phyloP scores from a whole-genome alignment of 1,284 basidiomycete species.

The Violaceomyces palustris region DNA sequence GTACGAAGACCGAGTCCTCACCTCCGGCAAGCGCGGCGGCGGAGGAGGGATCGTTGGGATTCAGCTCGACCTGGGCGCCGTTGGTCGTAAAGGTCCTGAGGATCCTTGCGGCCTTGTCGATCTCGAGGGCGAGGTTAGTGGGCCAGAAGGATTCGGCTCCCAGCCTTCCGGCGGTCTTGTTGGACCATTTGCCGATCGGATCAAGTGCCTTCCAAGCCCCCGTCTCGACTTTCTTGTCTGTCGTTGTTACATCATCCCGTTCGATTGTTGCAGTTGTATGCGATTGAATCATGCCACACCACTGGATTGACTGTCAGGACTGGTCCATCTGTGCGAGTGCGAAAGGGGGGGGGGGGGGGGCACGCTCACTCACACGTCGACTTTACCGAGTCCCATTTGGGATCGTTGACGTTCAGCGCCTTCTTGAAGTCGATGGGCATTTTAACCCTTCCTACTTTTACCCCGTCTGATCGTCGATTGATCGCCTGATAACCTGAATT shows the following conservation, averaged over 20 bases:
- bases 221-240: conserved; percentile 42
- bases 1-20: conserved; percentile 11
- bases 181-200: conserved; percentile 33
- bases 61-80: conserved; percentile 32
- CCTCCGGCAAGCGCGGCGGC: conserved; percentile 18
- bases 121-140: conserved; percentile 32
- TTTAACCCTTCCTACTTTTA: too few relatives aligned
- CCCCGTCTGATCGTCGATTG: too few relatives aligned
- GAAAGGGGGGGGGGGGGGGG: too few relatives aligned
- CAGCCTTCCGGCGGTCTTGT: conserved; percentile 27
- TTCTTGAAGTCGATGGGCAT: conserved; percentile 31
- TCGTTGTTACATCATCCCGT: conserved; percentile 1
- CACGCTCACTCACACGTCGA: not conserved
- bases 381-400: conserved; percentile 33
- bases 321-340: too few relatives aligned
- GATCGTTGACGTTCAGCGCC: conserved; percentile 21
- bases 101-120: conserved; percentile 48
- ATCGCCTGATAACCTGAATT: too few relatives aligned
- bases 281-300: too few relatives aligned
- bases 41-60: conserved; percentile 17
- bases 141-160: conserved; percentile 50
- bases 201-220: conserved; percentile 33
- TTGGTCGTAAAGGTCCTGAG: conserved; percentile 39
- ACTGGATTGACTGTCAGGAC: too few relatives aligned
- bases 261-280: too few relatives aligned